Evolutionary conservation across 139 green algal species (phyloP).

Genomic region (Dunaliella primolecta): DNA sequence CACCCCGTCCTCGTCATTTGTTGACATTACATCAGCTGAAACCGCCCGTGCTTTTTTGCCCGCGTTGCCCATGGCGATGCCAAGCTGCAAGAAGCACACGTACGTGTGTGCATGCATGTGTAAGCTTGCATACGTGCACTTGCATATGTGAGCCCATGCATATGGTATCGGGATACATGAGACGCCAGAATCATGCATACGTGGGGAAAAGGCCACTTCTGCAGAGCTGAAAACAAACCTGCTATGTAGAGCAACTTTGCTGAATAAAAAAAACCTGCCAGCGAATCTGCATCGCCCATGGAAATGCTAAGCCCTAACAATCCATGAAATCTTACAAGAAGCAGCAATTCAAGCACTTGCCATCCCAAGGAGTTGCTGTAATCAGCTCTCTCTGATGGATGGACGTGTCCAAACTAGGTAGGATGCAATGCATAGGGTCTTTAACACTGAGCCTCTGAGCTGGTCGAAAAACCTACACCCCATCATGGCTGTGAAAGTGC

Average conservation of each 20-base stretch:
- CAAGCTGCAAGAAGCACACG: conserved; percentile 34
- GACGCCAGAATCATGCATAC: background rate
- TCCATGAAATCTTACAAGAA: background rate
- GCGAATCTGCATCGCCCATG: background rate
- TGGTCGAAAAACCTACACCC: background rate
- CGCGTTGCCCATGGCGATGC: conserved; percentile 86
- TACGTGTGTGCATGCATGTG: background rate
- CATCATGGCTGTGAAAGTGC: background rate
- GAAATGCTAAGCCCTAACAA: background rate
- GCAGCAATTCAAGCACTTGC: background rate
- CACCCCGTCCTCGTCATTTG: conserved; percentile 89
- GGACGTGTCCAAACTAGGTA: no score
- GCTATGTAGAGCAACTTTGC: background rate
- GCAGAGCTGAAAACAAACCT: background rate
- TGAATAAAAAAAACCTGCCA: background rate
- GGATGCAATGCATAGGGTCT: background rate
- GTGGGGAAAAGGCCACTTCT: background rate
- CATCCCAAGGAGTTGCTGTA: background rate
- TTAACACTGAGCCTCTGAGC: background rate
- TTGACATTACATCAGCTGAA: conserved; percentile 57
- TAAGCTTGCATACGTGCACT: no score
- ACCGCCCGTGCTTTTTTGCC: conserved; percentile 17
- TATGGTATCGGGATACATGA: background rate
- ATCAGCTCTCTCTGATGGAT: no score
- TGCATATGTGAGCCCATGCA: background rate